Evolutionary conservation across 176 grass and related monocot genomes (phyloP).

Genomic region (Oropetium thomaeum): DNA sequence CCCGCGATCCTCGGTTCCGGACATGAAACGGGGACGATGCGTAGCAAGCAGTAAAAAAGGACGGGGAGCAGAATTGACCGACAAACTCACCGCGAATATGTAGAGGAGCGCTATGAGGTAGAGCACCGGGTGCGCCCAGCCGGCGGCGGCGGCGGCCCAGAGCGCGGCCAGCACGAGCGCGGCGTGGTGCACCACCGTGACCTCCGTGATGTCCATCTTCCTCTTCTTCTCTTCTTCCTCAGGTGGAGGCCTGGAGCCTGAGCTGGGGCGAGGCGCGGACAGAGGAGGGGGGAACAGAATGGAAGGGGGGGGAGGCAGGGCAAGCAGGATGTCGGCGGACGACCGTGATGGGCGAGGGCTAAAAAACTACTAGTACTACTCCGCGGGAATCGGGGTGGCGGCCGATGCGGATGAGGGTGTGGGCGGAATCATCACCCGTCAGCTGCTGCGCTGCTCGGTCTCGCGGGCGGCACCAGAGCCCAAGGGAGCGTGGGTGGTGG

Average conservation of each 20-base stretch:
- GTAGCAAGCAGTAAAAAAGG: too few species aligned
- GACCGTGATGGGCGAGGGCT: too few species aligned
- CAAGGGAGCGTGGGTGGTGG: too few species aligned
- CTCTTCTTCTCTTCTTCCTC: too few species aligned
- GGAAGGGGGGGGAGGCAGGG: too few species aligned
- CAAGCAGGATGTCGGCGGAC: background rate
- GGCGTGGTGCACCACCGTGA: slow-evolving; percentile 79
- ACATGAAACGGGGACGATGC: too few species aligned
- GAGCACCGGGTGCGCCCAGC: slow-evolving; percentile 55
- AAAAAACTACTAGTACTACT: background rate
- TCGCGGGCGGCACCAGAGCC: too few species aligned
- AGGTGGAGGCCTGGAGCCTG: background rate
- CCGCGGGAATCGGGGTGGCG: too few species aligned
- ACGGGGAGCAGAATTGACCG: too few species aligned
- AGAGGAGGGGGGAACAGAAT: background rate
- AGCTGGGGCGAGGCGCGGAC: background rate
- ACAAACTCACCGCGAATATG: slow-evolving; percentile 84
- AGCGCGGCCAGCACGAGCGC: slow-evolving; percentile 66
- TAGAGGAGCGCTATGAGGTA: slow-evolving; percentile 70
- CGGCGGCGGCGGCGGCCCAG: slow-evolving; percentile 45
- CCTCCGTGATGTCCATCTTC: slow-evolving; percentile 66
- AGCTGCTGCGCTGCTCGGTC: too few species aligned
- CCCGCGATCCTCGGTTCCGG: too few species aligned
- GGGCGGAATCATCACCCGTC: too few species aligned
- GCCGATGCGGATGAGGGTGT: background rate